Evolutionary conservation across 192 early-diverging fungal species (phyloP).

Genomic region (Coemansia sp.): DNA sequence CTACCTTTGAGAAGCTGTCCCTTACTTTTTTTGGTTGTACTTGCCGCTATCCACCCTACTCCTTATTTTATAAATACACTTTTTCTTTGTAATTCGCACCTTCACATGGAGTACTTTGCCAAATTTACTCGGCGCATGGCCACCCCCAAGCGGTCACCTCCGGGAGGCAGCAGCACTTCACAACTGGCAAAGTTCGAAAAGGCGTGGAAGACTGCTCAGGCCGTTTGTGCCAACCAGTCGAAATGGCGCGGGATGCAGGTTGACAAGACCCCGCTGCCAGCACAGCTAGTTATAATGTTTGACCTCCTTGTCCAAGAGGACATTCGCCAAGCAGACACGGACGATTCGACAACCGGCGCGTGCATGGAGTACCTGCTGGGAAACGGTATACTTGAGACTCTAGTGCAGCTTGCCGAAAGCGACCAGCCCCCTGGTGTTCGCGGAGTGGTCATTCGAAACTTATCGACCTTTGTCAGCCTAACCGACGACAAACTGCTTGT

Average conservation of each 20-base stretch:
- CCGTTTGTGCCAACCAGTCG: conserved; percentile 43
- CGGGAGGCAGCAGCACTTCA: conserved; percentile 51
- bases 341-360: conserved; percentile 72
- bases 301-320: conserved; percentile 89
- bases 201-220: conserved; percentile 61
- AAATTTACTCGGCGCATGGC: conserved; percentile 63
- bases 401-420: conserved; percentile 72
- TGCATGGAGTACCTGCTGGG: conserved; percentile 90
- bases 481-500: conserved; percentile 87
- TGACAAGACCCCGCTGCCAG: conserved; percentile 74
- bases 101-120: conserved; percentile 63
- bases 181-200: conserved; percentile 70
- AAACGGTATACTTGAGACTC: conserved; percentile 72
- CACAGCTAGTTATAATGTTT: conserved; percentile 74
- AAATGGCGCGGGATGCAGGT: conserved; percentile 52
- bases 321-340: conserved; percentile 58
- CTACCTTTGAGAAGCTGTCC: too few relatives aligned
- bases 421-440: conserved; percentile 81
- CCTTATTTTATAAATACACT: not conserved
- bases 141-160: conserved; percentile 58
- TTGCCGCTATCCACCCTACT: not conserved
- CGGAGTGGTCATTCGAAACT: conserved; percentile 73
- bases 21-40: not conserved
- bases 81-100: conserved; percentile 1
- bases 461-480: conserved; percentile 78